phyloP scores from a whole-genome alignment of 176 grass and related monocot species.

The Cymbopogon citratus region DNA sequence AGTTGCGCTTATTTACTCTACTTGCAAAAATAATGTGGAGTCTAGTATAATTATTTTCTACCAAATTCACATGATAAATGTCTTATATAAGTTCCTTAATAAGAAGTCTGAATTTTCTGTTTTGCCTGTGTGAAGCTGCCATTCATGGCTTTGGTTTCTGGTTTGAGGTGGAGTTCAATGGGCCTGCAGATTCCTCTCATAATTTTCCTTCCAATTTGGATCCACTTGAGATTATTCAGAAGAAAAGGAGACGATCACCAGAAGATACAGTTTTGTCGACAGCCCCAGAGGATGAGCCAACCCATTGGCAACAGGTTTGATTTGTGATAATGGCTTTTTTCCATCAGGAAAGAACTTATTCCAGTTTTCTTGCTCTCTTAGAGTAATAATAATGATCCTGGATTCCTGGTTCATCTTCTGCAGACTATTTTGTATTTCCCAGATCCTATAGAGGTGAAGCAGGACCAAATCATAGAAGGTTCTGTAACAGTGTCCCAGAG shows the following conservation, averaged over 20 bases:
- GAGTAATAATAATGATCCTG: slow-evolving; percentile 18
- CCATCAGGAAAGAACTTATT: background rate
- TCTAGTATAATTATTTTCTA: background rate
- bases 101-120: slow-evolving; percentile 18
- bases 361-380: background rate
- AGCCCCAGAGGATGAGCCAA: slow-evolving; percentile 77
- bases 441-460: slow-evolving; percentile 79
- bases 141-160: slow-evolving; percentile 94
- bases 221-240: slow-evolving; percentile 45
- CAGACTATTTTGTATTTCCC: slow-evolving; percentile 86
- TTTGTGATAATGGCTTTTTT: slow-evolving; percentile 13
- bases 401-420: slow-evolving; percentile 37
- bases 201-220: slow-evolving; percentile 30
- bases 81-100: background rate
- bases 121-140: slow-evolving; percentile 49
- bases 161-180: slow-evolving; percentile 94
- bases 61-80: background rate
- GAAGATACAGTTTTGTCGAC: slow-evolving; percentile 70
- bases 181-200: slow-evolving; percentile 45
- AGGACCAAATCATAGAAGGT: slow-evolving; percentile 85
- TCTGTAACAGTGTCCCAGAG: slow-evolving; percentile 67
- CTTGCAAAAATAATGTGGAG: background rate
- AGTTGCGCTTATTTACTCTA: background rate
- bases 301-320: slow-evolving; percentile 92
- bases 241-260: slow-evolving; percentile 46